Evolutionary conservation across 2,329 filamentous ascomycete species (phyloP).

Genomic region (Paracorniculantispora psalliotae): DNA sequence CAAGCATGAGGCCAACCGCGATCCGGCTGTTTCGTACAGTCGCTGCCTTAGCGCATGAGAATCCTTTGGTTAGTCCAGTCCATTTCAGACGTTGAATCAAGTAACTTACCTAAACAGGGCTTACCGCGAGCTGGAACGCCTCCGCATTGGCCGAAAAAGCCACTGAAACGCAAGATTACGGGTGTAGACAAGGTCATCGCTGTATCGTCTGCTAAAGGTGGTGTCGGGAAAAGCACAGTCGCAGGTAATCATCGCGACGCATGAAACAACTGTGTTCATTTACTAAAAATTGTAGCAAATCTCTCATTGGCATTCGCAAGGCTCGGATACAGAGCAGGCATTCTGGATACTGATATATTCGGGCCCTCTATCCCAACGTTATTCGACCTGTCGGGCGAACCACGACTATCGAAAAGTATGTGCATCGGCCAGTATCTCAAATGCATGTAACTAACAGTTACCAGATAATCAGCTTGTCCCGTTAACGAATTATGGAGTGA

Average conservation of each 20-base stretch:
- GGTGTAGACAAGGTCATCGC: conserved; percentile 89
- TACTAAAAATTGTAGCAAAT: conserved; percentile 50
- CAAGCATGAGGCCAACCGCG: conserved; percentile 33
- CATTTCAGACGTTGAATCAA: not conserved
- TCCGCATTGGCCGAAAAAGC: conserved; percentile 62
- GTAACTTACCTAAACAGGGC: conserved; percentile 50
- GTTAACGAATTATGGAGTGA: conserved; percentile 88
- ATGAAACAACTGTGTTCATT: not conserved
- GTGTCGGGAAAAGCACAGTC: conserved; percentile 96
- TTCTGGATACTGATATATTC: conserved; percentile 95
- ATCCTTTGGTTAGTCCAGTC: conserved; percentile 63
- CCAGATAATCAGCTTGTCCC: conserved; percentile 77
- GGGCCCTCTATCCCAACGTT: conserved; percentile 91
- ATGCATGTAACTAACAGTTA: conserved; percentile 13
- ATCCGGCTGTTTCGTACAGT: conserved; percentile 31
- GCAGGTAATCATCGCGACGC: conserved; percentile 50
- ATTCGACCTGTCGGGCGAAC: conserved; percentile 75
- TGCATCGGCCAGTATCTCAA: not conserved
- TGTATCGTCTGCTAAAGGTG: conserved; percentile 95
- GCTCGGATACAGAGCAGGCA: conserved; percentile 74
- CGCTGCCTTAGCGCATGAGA: conserved; percentile 61
- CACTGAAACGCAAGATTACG: conserved; percentile 72
- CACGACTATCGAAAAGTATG: conserved; percentile 67
- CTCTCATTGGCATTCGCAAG: conserved; percentile 82
- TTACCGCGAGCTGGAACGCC: conserved; percentile 68